Conservation (phyloP, 805 yeast species). For the Spathaspora girioi region DNA sequence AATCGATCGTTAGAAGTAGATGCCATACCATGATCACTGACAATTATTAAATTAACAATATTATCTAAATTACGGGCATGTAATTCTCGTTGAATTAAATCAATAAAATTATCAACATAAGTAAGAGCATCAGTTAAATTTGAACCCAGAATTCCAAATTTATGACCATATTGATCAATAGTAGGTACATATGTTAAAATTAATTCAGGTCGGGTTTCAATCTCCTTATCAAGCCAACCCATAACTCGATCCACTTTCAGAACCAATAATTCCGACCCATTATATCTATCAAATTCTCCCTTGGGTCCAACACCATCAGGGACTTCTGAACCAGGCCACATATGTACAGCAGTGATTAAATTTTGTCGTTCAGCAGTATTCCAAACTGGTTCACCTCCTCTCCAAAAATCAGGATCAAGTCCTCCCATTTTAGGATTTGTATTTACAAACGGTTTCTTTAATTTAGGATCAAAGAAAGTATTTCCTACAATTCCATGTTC, state of each 20-base stretch:
- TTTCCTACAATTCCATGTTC: constrained; percentile 88
- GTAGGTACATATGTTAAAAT: constrained; percentile 77
- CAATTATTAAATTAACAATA: constrained; percentile 69
- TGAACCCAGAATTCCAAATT: constrained; percentile 62
- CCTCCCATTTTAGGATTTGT: constrained; percentile 51
- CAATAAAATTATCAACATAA: constrained; percentile 65
- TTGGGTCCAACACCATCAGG: constrained; percentile 49
- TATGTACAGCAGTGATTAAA: constrained; percentile 71
- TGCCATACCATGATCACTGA: constrained; percentile 94
- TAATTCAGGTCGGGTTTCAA: constrained; percentile 65
- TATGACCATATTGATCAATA: constrained; percentile 76
- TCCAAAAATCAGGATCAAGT: constrained; percentile 64
- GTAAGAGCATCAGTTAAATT: constrained; percentile 51
- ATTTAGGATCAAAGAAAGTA: constrained; percentile 63
- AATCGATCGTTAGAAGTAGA: constrained; percentile 73
- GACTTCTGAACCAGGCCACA: constrained; percentile 96
- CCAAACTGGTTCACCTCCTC: constrained; percentile 89
- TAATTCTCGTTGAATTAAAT: constrained; percentile 45
- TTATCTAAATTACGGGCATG: constrained; percentile 52
- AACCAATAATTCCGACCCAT: constrained; percentile 57
- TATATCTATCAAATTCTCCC: constrained; percentile 56
- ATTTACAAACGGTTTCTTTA: constrained; percentile 57
- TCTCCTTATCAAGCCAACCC: constrained; percentile 59
- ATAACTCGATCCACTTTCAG: constrained; percentile 56
- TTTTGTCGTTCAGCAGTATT: constrained; percentile 63